Conservation (phyloP, 176 grass and related monocot species). For the Oryza officinalis region DNA sequence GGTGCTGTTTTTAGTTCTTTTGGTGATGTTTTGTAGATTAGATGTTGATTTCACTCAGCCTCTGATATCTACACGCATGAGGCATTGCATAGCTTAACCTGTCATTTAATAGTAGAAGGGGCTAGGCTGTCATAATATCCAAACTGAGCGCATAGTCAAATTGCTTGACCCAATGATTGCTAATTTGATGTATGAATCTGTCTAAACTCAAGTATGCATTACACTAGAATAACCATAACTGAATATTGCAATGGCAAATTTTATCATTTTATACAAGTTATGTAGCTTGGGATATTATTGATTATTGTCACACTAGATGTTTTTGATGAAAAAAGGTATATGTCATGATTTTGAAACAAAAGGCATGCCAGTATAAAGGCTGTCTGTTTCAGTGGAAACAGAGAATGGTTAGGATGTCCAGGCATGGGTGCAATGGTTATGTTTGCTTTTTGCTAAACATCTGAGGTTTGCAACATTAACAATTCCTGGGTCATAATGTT, state of each 20-base stretch:
- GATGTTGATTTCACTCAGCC: not conserved
- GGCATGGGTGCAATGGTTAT: not conserved
- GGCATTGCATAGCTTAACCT: not conserved
- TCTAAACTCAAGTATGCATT: not conserved
- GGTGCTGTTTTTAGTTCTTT: constrained; percentile 1
- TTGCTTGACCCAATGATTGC: not conserved
- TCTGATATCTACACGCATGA: not conserved
- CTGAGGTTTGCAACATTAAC: not conserved
- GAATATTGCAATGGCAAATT: not conserved
- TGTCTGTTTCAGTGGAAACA: not conserved
- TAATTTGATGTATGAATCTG: constrained; percentile 7
- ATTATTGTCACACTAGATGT: not conserved
- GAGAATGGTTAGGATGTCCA: too few species aligned
- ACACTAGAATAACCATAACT: not conserved
- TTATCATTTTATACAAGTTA: not conserved
- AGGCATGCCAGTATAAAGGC: not conserved
- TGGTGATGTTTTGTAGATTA: not conserved
- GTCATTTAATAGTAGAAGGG: not conserved
- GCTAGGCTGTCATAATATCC: not conserved
- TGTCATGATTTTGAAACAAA: constrained; percentile 1
- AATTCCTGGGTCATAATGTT: not conserved
- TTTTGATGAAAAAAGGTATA: not conserved
- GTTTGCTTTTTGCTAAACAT: not conserved
- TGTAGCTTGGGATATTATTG: not conserved
- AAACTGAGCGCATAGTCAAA: constrained; percentile 1